phyloP scores from a whole-genome alignment of 2,329 filamentous ascomycete species.

The Conoideocrella luteorostrata region DNA sequence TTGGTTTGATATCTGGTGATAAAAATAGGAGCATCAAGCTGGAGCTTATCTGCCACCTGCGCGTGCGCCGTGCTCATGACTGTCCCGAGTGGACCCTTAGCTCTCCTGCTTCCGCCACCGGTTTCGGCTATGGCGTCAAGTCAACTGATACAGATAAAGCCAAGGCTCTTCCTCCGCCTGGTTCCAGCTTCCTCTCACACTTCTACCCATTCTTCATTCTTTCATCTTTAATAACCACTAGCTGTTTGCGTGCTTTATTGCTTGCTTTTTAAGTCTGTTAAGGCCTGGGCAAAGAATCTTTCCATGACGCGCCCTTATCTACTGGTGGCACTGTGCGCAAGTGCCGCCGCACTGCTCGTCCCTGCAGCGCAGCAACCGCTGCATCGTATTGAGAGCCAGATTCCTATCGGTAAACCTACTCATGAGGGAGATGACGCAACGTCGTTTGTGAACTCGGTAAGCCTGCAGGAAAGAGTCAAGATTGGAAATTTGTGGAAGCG shows the following conservation, averaged over 20 bases:
- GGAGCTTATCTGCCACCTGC: neutral
- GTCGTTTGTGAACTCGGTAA: constrained; percentile 45
- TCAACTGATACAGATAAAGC: neutral
- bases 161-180: neutral
- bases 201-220: neutral
- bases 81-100: neutral
- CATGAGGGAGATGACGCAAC: constrained; percentile 12
- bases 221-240: neutral
- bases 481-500: constrained; percentile 50
- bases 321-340: neutral
- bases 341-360: neutral
- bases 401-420: neutral
- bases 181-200: neutral
- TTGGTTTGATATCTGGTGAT: too few relatives aligned
- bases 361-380: constrained; percentile 2
- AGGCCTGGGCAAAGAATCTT: too few relatives aligned
- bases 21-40: too few relatives aligned
- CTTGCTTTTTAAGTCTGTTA: too few relatives aligned
- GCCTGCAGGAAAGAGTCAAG: constrained; percentile 51
- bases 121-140: neutral
- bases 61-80: neutral
- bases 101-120: neutral
- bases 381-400: neutral
- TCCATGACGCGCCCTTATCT: too few relatives aligned
- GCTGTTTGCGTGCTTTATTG: too few relatives aligned